Percentiles rank a stretch among this genome's conserved stretches.
Conservation (phyloP, 2,329 filamentous ascomycete genomes). For the Ascochyta fabae region DNA sequence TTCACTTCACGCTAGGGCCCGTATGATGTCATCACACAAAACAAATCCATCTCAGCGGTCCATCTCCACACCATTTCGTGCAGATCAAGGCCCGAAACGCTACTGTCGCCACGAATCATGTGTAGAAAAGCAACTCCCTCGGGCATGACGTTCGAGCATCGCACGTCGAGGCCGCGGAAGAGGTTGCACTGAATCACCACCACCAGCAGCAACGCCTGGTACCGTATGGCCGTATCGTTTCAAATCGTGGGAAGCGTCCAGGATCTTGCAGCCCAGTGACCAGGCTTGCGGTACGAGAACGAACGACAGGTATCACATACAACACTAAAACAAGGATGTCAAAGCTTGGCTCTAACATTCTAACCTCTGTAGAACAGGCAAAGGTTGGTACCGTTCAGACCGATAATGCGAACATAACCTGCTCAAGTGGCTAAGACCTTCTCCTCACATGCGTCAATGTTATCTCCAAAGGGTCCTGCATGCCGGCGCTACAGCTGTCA, state of each 20-base stretch:
- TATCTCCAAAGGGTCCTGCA: slow-evolving; percentile 1
- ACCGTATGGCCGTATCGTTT: background rate
- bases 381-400: background rate
- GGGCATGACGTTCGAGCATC: background rate
- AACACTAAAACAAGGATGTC: background rate
- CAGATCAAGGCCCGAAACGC: slow-evolving; percentile 8
- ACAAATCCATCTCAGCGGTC: background rate
- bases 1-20: slow-evolving; percentile 8
- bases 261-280: background rate
- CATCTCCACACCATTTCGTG: slow-evolving; percentile 11
- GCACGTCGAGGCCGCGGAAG: background rate
- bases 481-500: slow-evolving; percentile 12
- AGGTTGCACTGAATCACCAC: background rate
- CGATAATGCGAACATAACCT: too few species aligned
- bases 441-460: background rate
- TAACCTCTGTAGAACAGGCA: background rate
- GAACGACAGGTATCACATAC: background rate
- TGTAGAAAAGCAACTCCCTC: background rate
- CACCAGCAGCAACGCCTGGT: background rate
- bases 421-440: background rate
- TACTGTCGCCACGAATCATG: slow-evolving; percentile 7
- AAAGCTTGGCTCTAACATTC: background rate
- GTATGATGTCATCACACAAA: slow-evolving; percentile 12
- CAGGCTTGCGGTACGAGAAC: background rate
- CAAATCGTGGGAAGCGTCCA: background rate